Percentiles rank a stretch among this genome's conserved stretches.
Evolutionary conservation across 257 asterid species (phyloP).

Genomic region (Nicotiana obtusifolia): DNA sequence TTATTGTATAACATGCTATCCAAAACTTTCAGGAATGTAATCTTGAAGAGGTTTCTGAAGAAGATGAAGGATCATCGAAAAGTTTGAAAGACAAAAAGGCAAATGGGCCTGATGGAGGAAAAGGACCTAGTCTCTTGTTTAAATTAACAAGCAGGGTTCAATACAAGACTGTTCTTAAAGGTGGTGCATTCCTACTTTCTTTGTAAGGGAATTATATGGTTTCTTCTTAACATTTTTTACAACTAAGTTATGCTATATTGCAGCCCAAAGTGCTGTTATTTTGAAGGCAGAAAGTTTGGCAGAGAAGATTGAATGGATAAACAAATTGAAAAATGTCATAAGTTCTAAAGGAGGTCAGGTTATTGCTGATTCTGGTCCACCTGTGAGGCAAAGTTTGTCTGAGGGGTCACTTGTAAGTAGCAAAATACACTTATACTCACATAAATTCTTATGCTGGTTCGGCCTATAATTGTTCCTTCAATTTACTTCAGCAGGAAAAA

Average conservation of each 20-base stretch:
- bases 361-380: constrained; percentile 55
- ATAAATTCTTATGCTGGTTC: not conserved
- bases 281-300: constrained; percentile 30
- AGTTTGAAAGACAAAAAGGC: constrained; percentile 92
- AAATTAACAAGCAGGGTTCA: constrained; percentile 79
- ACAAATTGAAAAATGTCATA: constrained; percentile 23
- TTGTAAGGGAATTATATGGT: not conserved
- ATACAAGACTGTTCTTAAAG: constrained; percentile 88
- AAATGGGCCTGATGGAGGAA: constrained; percentile 60
- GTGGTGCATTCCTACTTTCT: constrained; percentile 20
- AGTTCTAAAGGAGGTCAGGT: constrained; percentile 88
- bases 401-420: constrained; percentile 84
- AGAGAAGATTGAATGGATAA: constrained; percentile 27
- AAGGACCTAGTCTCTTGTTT: constrained; percentile 68
- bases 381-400: constrained; percentile 66
- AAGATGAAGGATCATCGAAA: constrained; percentile 79
- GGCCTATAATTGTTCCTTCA: not conserved
- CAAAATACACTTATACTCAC: not conserved
- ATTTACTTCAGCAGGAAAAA: not conserved
- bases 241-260: not conserved
- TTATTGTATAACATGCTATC: not conserved
- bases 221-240: not conserved
- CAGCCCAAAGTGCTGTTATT: constrained; percentile 30
- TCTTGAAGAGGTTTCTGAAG: constrained; percentile 80
- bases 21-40: constrained; percentile 69